These are phyloP conservation scores for Triticum aestivum DNA, from an alignment of 176 grass and related monocot genomes.

Conservation along the genomic window DNA sequence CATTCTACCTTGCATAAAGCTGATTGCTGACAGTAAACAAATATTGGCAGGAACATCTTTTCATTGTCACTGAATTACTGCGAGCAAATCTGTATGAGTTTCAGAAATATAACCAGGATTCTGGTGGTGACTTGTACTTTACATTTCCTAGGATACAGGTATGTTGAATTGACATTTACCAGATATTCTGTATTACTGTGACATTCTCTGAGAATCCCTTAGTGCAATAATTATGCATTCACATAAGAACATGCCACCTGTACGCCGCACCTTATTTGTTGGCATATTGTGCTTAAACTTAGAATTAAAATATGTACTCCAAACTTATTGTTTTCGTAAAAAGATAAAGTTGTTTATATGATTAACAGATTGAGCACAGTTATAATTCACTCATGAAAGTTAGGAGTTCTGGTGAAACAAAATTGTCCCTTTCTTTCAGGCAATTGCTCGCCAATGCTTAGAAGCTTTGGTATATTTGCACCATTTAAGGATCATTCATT, in stretches of 20 bases:
- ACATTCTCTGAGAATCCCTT: neutral
- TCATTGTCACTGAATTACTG: conserved; percentile 94
- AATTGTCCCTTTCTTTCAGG: conserved; percentile 44
- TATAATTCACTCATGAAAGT: neutral
- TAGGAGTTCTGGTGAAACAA: neutral
- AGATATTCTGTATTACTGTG: conserved; percentile 23
- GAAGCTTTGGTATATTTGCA: conserved; percentile 89
- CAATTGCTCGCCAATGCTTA: conserved; percentile 88
- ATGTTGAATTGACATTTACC: conserved; percentile 18
- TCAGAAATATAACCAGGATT: conserved; percentile 96
- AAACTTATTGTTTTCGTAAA: neutral
- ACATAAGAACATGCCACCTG: neutral
- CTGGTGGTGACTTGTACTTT: conserved; percentile 70
- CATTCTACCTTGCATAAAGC: neutral
- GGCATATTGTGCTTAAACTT: neutral
- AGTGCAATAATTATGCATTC: neutral
- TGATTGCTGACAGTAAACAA: conserved; percentile 18
- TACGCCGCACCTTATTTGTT: neutral
- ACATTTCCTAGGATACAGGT: conserved; percentile 96
- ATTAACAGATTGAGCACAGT: neutral
- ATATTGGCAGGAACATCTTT: conserved; percentile 87
- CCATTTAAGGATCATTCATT: conserved; percentile 89
- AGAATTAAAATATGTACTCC: neutral
- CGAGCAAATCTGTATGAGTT: conserved; percentile 93
- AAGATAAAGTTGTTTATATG: neutral